Percentiles rank a stretch among this genome's conserved stretches.
Conservation (phyloP, 139 green algal species). For the Haematococcus sp. region DNA sequence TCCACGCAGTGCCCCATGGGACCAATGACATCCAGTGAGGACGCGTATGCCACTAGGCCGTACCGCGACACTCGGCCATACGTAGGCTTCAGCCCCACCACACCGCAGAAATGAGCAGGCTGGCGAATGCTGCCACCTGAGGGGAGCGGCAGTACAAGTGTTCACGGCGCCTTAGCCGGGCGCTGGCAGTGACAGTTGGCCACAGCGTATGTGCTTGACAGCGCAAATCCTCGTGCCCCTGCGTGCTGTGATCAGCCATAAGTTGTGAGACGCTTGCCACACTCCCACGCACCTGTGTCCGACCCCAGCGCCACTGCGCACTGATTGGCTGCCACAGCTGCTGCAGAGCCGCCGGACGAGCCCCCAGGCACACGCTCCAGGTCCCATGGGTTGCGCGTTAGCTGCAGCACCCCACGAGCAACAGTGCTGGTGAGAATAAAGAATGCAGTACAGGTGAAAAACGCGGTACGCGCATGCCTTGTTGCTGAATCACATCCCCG, state of each 20-base stretch:
- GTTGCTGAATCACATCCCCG: too few species aligned
- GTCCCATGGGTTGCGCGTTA: conserved; percentile 81
- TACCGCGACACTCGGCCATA: conserved; percentile 90
- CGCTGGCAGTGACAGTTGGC: not conserved
- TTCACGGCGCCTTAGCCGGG: not conserved
- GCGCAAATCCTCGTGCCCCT: too few species aligned
- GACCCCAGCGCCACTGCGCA: conserved; percentile 76
- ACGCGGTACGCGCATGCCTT: too few species aligned
- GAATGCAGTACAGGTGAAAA: too few species aligned
- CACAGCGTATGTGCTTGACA: too few species aligned
- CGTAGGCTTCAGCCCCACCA: conserved; percentile 96
- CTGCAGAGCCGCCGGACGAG: conserved; percentile 91
- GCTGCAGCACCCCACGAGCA: too few species aligned
- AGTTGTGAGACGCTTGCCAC: too few species aligned
- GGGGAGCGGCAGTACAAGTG: too few species aligned
- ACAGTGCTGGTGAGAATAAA: too few species aligned
- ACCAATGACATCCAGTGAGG: conserved; percentile 88
- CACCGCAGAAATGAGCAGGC: conserved; percentile 93
- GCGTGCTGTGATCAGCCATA: too few species aligned
- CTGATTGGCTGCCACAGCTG: conserved; percentile 84
- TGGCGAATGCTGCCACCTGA: conserved; percentile 91
- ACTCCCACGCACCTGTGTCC: conserved; percentile 89
- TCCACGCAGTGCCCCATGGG: conserved; percentile 77
- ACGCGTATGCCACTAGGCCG: conserved; percentile 94
- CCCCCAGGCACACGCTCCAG: conserved; percentile 84